These are phyloP conservation scores for Puccinia triticina DNA, from an alignment of 1,284 basidiomycete species.

Conservation along the genomic window DNA sequence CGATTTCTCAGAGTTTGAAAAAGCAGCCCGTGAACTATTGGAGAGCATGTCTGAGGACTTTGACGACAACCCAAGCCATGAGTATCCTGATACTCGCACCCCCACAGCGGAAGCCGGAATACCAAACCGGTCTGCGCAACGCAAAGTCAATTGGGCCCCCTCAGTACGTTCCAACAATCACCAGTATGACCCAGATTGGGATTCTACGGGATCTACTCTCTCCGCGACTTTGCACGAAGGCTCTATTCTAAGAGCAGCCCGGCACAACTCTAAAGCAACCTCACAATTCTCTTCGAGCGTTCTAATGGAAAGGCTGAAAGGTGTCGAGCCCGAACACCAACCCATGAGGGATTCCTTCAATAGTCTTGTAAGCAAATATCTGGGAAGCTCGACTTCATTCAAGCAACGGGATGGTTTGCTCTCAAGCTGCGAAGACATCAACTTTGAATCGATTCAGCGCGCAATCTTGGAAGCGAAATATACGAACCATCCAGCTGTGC, in stretches of 20 bases:
- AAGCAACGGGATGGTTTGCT: conserved; percentile 24
- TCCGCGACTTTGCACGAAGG: conserved; percentile 21
- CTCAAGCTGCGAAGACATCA: conserved; percentile 15
- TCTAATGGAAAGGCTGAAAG: conserved; percentile 11
- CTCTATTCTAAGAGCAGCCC: conserved; percentile 16
- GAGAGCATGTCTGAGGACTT: not conserved
- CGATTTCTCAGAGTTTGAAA: not conserved
- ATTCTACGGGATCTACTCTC: conserved; percentile 27
- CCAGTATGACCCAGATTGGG: conserved; percentile 26
- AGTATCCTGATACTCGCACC: conserved; percentile 3
- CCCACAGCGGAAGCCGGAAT: not conserved
- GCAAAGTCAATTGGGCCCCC: conserved; percentile 48
- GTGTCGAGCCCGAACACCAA: conserved; percentile 30
- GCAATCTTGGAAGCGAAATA: conserved; percentile 41
- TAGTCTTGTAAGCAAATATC: conserved; percentile 10
- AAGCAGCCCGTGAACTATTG: conserved; percentile 4
- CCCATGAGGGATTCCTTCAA: conserved; percentile 35
- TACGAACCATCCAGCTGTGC: conserved; percentile 46
- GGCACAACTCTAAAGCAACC: conserved; percentile 2
- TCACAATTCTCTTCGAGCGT: conserved; percentile 20
- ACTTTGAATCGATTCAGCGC: conserved; percentile 30
- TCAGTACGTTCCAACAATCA: conserved; percentile 41
- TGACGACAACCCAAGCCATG: not conserved
- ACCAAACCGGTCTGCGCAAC: not conserved
- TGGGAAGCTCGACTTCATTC: conserved; percentile 5